These are phyloP conservation scores for Penicillium glabrum DNA, from an alignment of 2,329 filamentous ascomycete species.

Conservation along the genomic window DNA sequence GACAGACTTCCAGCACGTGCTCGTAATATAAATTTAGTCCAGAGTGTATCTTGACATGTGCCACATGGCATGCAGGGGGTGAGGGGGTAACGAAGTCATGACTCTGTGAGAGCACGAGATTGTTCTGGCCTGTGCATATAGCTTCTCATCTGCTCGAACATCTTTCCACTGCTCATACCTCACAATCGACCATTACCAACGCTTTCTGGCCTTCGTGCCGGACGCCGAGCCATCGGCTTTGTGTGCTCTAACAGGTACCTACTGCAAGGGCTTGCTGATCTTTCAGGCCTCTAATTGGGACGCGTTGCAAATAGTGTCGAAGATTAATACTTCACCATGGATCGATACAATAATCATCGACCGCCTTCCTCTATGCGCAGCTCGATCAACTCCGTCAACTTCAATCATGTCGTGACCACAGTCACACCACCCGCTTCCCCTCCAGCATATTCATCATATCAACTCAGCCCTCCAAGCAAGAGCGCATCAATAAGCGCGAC, in stretches of 20 bases:
- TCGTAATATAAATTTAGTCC: background rate
- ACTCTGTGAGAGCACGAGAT: no score
- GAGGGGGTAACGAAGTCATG: background rate
- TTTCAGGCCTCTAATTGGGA: background rate
- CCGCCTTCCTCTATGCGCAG: background rate
- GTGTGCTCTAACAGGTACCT: background rate
- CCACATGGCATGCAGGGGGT: background rate
- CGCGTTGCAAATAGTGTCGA: background rate
- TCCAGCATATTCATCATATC: background rate
- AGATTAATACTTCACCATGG: background rate
- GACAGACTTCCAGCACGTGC: background rate
- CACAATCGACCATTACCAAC: no score
- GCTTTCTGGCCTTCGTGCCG: no score
- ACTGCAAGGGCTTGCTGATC: background rate
- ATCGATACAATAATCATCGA: background rate
- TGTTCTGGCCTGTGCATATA: no score
- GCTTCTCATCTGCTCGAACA: no score
- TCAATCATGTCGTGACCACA: background rate
- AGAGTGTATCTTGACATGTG: background rate
- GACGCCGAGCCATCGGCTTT: background rate
- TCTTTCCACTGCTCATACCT: no score
- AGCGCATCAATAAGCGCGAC: background rate
- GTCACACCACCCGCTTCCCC: slow-evolving; percentile 1
- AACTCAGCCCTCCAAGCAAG: background rate
- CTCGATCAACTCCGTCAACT: background rate